These are phyloP conservation scores for Lactarius deliciosus DNA, from an alignment of 768 basidiomycete genomes.

Conservation along the genomic window DNA sequence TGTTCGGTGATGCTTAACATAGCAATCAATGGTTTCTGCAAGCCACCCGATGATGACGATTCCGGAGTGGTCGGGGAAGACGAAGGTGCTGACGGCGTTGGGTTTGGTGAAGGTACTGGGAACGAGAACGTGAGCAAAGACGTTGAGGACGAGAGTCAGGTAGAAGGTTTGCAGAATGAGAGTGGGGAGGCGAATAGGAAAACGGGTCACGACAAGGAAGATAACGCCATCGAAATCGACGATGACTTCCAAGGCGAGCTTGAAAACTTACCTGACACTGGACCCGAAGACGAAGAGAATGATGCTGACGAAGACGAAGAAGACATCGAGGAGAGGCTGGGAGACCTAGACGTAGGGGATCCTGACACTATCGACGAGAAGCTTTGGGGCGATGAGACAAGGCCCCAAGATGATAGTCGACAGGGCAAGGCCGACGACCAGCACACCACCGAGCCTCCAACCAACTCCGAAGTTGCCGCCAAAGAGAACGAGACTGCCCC, in stretches of 20 bases:
- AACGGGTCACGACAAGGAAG: conserved; percentile 44
- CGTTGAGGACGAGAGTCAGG: conserved; percentile 94
- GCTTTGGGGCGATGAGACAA: conserved; percentile 88
- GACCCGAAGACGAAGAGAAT: conserved; percentile 43
- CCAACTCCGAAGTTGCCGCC: conserved; percentile 69
- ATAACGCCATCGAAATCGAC: conserved; percentile 87
- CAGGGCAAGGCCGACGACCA: conserved; percentile 63
- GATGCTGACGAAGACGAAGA: conserved; percentile 54
- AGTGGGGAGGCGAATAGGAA: conserved; percentile 31
- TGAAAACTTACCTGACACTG: conserved; percentile 77
- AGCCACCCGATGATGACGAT: conserved; percentile 73
- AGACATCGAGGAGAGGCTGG: conserved; percentile 82
- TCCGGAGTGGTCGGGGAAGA: conserved; percentile 47
- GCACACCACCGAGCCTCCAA: conserved; percentile 49
- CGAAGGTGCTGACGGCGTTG: conserved; percentile 64
- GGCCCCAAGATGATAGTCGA: conserved; percentile 50
- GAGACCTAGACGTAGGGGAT: conserved; percentile 78
- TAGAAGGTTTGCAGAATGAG: conserved; percentile 86
- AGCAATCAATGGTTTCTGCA: conserved; percentile 88
- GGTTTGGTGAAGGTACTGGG: conserved; percentile 86
- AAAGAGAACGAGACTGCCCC: conserved; percentile 59
- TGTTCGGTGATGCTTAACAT: conserved; percentile 72
- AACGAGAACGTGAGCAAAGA: conserved; percentile 88
- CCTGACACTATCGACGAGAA: conserved; percentile 91
- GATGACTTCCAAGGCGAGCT: conserved; percentile 86